Conservation (phyloP, 129 eudicot species). For the Heracleum sosnowskyi region DNA sequence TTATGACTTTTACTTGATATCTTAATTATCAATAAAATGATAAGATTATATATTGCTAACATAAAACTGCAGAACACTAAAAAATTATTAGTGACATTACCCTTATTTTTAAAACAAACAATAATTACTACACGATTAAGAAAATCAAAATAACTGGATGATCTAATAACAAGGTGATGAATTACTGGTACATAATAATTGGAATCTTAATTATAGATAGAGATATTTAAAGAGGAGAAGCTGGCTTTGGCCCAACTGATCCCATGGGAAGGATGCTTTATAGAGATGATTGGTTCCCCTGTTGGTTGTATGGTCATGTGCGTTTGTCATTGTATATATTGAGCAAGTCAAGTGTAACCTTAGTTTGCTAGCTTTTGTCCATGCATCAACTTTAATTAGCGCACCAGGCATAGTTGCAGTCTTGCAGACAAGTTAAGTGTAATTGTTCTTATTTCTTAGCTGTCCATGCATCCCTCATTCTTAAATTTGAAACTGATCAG, state of each 20-base stretch:
- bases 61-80: background rate
- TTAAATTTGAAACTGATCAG: too few species aligned
- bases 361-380: background rate
- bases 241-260: background rate
- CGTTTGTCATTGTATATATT: background rate
- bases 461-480: background rate
- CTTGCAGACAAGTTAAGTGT: background rate
- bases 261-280: conserved; percentile 1
- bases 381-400: background rate
- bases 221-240: background rate
- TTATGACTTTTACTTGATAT: too few species aligned
- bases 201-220: background rate
- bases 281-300: background rate
- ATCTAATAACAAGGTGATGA: background rate
- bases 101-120: background rate
- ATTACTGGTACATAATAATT: background rate
- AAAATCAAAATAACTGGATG: background rate
- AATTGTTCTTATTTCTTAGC: background rate
- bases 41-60: background rate
- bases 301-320: background rate
- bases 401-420: background rate
- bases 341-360: background rate
- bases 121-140: background rate
- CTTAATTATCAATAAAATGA: too few species aligned
- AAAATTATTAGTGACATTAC: background rate